Base-by-base conservation (phyloP, 2,329 filamentous ascomycete species). In the Arthrobotrys megalospora region DNA sequence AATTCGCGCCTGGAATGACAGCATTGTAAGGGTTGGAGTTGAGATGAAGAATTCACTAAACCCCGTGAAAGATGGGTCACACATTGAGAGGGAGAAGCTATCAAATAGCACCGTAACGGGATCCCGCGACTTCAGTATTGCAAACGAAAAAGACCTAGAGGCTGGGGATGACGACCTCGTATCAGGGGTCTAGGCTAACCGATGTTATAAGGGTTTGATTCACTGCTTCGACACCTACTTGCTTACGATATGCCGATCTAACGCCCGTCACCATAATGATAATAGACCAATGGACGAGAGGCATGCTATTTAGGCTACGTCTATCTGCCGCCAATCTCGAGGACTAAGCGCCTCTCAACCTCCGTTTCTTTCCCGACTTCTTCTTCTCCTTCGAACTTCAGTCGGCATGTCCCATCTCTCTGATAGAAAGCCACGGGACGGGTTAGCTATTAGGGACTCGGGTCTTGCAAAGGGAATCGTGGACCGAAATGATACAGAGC, bases 351-450 rank as follows among this genome's bases (percentile, higher is more conserved):
- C 76, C 91, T 86, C 81, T 92, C 91, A 24, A 95, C 92, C 80
- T 92, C 89, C 84, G 93, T 92, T 83, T 92, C 88, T 80, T 90
- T 93, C 81, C 90, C 91, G 79, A 88, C 86, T 67, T 91, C 91
- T 82, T 93, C 91, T 81, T 94, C 92, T 12, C 92, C 92, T 83
- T 95, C 93, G 81, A 95, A 95, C 80, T 92, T 90, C 80, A 95
- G 86, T 71, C 82, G 76, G 41, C 81, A 82, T 14, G 81, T 82
- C 11, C 81, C 82, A 50, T 82, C 81, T 32, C 81, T 76, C 81
- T 82, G 14, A 48, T 10, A n/a, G 19, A 50, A 53, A 36, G 10
- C 36, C 8, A 36, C 16, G 24, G 10, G 7, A 6, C 6, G 28
- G 11, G 12, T 76, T 58, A 70, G 65, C 41, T n/a, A 41, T 12